These are phyloP conservation scores for Quercus aquifolioides DNA, from an alignment of 306 rosid species.

Conservation along the genomic window DNA sequence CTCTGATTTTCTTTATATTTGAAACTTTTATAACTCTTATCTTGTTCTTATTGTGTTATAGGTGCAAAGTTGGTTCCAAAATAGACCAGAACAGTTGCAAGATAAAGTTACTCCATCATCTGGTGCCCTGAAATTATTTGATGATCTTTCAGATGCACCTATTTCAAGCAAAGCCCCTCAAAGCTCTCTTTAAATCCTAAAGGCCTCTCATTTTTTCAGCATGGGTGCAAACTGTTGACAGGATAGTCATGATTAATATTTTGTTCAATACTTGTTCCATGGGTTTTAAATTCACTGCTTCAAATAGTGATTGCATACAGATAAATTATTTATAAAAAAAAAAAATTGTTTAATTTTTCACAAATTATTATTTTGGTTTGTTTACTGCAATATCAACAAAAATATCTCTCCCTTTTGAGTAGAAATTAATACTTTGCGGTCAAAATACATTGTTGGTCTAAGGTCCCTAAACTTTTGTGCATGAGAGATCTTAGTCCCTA, in stretches of 20 bases:
- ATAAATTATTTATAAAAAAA: background rate
- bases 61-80: constrained; percentile 52
- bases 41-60: constrained; percentile 6
- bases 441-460: too few relatives aligned
- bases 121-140: constrained; percentile 27
- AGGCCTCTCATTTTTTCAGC: constrained; percentile 30
- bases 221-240: background rate
- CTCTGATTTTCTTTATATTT: too few relatives aligned
- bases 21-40: background rate
- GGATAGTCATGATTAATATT: background rate
- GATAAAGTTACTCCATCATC: constrained; percentile 20
- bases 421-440: background rate
- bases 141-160: constrained; percentile 39
- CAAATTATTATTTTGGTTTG: background rate
- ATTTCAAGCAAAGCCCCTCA: constrained; percentile 20
- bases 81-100: constrained; percentile 20
- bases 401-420: background rate
- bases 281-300: background rate
- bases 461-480: too few relatives aligned
- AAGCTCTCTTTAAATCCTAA: constrained; percentile 24
- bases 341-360: background rate
- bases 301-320: background rate
- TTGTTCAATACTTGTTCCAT: background rate
- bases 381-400: background rate
- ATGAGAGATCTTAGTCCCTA: too few relatives aligned